Conservation (phyloP, 2,329 filamentous ascomycete genomes). For the Zasmidium angulare region DNA sequence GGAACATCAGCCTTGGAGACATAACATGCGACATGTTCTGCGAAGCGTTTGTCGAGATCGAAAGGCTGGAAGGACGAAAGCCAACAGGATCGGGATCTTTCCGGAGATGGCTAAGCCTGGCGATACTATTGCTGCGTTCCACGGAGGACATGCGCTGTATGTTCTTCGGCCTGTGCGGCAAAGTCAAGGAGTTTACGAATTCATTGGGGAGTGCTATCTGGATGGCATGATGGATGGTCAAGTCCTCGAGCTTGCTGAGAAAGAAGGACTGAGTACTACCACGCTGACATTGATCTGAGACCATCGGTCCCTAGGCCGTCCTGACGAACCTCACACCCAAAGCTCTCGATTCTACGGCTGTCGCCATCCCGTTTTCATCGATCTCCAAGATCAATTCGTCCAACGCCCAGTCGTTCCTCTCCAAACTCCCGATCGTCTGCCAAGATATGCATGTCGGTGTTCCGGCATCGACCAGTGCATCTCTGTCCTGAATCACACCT, state of each 20-base stretch:
- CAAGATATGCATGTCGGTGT: neutral
- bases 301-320: neutral
- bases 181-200: neutral
- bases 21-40: neutral
- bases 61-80: neutral
- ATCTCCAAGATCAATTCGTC: neutral
- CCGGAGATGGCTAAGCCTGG: neutral
- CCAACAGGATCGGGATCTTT: neutral
- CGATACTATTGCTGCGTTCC: neutral
- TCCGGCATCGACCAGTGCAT: neutral
- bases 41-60: neutral
- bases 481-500: neutral
- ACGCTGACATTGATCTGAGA: neutral
- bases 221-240: constrained; percentile 7
- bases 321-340: neutral
- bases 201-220: constrained; percentile 8
- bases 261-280: neutral
- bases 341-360: neutral
- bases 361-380: neutral
- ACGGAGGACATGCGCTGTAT: constrained; percentile 2
- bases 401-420: neutral
- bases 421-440: neutral
- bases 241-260: neutral
- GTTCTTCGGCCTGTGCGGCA: neutral
- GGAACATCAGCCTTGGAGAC: neutral